Evolutionary conservation across 2,329 filamentous ascomycete species (phyloP), one percentile per base, ranked within the genome.

Genomic region (Ceratocystis alfenasii): DNA sequence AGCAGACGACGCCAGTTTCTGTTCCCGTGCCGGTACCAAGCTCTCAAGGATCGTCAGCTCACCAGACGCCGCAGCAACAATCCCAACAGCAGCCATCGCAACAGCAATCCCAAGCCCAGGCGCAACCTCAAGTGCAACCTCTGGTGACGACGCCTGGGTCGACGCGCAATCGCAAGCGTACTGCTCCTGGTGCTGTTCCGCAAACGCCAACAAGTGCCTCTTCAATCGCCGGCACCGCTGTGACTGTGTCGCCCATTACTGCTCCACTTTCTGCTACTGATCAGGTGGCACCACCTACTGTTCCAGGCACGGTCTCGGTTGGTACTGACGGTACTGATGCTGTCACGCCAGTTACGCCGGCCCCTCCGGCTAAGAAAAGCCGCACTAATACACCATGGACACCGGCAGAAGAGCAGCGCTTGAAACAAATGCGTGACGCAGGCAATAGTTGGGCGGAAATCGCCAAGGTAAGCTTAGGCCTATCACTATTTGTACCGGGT

Each of bases 381-480:
- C 83, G 94, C 68, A 97, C 94, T n/a, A 99, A 99, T 74, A 99
- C 94, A 2, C 94, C 94, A 0, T 99, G 94, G 94, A 96, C 92
- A 1, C 90, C 93, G 1, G 89, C 89, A 44, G 94, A 99, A 75
- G 94, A 99, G 76, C 85, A 93, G 74, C 82, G 91, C 59, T 79
- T 99, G 71, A 97, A 97, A 80, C 85, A 87, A 70, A 95, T 99
- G 90, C 84, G 94, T 72, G 94, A 97, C 75, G 84, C 87, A 0
- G 92, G 93, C 10, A 92, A 89, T 71, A 96, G 89, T 73, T 99
- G 94, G 94, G 95, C 90, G 62, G 94, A 97, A 73, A 99, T 99
- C 73, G 94, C 93, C 71, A 97, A 97, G 86, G 92, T 95, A 94
- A 82, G 90, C 90, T 72, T 41, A 41, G 36, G 10, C 36, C 12